phyloP scores from a whole-genome alignment of 2,329 filamentous ascomycete genomes.

The Colletotrichum falcatum region DNA sequence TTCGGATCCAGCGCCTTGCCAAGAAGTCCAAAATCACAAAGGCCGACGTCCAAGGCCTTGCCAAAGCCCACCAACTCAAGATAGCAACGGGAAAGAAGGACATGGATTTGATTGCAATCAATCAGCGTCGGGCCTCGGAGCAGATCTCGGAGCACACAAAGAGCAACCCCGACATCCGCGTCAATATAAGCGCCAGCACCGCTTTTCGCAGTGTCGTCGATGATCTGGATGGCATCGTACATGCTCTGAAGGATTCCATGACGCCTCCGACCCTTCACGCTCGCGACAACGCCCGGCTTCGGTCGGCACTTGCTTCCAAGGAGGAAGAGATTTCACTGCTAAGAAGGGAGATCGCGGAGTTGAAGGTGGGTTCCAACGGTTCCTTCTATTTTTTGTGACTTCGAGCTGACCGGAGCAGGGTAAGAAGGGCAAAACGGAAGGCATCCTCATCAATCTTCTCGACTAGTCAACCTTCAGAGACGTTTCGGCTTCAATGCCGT shows the following conservation, averaged over 20 bases:
- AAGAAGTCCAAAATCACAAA: neutral
- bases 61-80: neutral
- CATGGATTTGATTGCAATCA: neutral
- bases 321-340: neutral
- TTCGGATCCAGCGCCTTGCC: neutral
- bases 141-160: neutral
- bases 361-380: neutral
- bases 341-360: neutral
- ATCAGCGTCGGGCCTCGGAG: neutral
- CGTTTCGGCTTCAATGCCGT: neutral
- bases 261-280: neutral
- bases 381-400: too few species aligned
- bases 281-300: neutral
- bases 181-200: neutral
- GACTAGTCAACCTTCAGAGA: neutral
- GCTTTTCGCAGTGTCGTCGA: constrained; percentile 6
- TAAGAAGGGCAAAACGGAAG: neutral
- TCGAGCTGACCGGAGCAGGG: neutral
- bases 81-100: neutral
- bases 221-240: neutral
- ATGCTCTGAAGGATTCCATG: neutral
- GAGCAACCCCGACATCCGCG: neutral
- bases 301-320: neutral
- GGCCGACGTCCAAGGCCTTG: neutral
- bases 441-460: neutral